phyloP scores from a whole-genome alignment of 148 eudicot species.

The Persicaria tinctoria region DNA sequence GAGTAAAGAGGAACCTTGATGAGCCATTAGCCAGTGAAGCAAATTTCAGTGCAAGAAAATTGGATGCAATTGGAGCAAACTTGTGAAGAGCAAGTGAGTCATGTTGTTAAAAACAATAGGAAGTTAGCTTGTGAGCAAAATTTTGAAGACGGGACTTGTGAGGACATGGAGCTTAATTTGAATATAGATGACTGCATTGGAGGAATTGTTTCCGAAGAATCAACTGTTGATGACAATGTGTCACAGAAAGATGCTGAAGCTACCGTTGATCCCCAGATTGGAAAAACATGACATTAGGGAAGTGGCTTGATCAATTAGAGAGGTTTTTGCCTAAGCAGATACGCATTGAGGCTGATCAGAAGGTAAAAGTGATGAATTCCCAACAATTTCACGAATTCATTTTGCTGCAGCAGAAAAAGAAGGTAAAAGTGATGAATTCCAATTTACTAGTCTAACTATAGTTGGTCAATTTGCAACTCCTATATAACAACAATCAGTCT shows the following conservation, averaged over 20 bases:
- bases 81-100: neutral
- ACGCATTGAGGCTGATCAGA: slow-evolving; percentile 39
- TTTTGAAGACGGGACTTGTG: neutral
- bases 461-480: too few species aligned
- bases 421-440: slow-evolving; percentile 15
- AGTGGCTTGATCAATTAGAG: slow-evolving; percentile 65
- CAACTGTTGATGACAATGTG: neutral
- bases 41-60: neutral
- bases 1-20: neutral
- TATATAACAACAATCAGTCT: too few species aligned
- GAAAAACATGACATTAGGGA: slow-evolving; percentile 63
- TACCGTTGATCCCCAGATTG: slow-evolving; percentile 31
- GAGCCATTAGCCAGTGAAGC: neutral
- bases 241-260: slow-evolving; percentile 16
- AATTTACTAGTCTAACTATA: too few species aligned
- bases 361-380: slow-evolving; percentile 36
- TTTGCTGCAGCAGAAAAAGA: slow-evolving; percentile 37
- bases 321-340: slow-evolving; percentile 54
- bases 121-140: neutral
- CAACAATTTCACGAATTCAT: slow-evolving; percentile 42
- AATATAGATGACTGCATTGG: too few species aligned
- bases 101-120: too few species aligned
- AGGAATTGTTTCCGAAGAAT: neutral
- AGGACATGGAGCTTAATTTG: neutral
- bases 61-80: neutral